A percentile compares a stretch with the other conserved stretches of the same genome.
phyloP scores from a whole-genome alignment of 495 filamentous ascomycete species.

The Penicillium lagena region DNA sequence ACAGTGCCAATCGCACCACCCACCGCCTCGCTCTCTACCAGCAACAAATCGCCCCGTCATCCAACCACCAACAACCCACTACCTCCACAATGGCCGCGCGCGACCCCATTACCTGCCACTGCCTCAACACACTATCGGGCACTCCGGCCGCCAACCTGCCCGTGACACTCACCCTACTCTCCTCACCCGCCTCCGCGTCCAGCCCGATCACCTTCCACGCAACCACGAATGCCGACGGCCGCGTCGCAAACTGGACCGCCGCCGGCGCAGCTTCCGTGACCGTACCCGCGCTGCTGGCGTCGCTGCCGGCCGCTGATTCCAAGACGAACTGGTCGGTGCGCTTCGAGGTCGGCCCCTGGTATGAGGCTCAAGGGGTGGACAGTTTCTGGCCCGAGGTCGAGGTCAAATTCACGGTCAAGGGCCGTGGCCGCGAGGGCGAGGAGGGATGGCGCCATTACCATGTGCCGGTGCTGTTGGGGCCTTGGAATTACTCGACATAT shows the following conservation, averaged over 20 bases:
- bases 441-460: constrained; percentile 74
- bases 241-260: constrained; percentile 71
- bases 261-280: constrained; percentile 36
- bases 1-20: constrained; percentile 20
- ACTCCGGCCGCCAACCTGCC: constrained; percentile 53
- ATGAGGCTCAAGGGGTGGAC: constrained; percentile 56
- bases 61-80: constrained; percentile 14
- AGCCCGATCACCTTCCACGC: constrained; percentile 50
- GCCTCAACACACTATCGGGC: constrained; percentile 62
- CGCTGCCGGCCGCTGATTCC: constrained; percentile 28
- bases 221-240: constrained; percentile 78
- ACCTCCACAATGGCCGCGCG: constrained; percentile 34
- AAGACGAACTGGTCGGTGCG: constrained; percentile 62
- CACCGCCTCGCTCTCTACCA: constrained; percentile 34
- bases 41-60: constrained; percentile 23
- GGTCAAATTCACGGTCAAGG: constrained; percentile 71
- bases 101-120: constrained; percentile 74
- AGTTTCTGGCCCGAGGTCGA: constrained; percentile 93
- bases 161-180: constrained; percentile 48
- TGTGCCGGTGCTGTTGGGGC: constrained; percentile 82
- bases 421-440: constrained; percentile 48
- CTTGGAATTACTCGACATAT: constrained; percentile 92
- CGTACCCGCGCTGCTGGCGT: constrained; percentile 44
- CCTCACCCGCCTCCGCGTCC: constrained; percentile 17
- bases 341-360: constrained; percentile 76